phyloP scores from a whole-genome alignment of 768 basidiomycete genomes.

The Sutorius australiensis region DNA sequence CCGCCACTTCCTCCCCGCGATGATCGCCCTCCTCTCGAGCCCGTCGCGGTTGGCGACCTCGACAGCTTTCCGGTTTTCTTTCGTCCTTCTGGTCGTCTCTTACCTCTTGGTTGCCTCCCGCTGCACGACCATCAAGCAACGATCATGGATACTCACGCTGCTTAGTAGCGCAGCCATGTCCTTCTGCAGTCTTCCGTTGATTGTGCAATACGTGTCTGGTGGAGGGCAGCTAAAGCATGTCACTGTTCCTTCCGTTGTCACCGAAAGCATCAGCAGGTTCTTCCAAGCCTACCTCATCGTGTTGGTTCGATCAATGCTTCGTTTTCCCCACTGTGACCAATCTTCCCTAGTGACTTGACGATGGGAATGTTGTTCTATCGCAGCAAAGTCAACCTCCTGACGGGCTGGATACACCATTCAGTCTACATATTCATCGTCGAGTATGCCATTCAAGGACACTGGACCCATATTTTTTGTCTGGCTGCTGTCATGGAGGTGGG shows the following conservation, averaged over 20 bases:
- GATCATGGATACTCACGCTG: constrained; percentile 46
- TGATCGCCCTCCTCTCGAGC: constrained; percentile 17
- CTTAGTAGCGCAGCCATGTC: constrained; percentile 41
- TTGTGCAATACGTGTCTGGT: constrained; percentile 25
- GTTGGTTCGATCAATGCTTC: constrained; percentile 23
- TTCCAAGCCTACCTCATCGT: constrained; percentile 47
- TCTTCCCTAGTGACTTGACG: constrained; percentile 38
- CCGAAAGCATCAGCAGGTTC: constrained; percentile 31
- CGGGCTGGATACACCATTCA: constrained; percentile 54
- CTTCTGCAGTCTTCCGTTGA: constrained; percentile 38
- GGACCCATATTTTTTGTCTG: constrained; percentile 43
- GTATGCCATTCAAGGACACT: constrained; percentile 32
- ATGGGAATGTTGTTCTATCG: constrained; percentile 46
- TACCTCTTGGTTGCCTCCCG: constrained; percentile 32
- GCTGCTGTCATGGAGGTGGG: constrained; percentile 46
- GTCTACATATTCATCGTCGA: constrained; percentile 42
- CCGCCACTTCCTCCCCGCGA: constrained; percentile 17
- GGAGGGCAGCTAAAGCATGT: constrained; percentile 28
- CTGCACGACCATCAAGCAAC: constrained; percentile 38
- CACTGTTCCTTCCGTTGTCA: constrained; percentile 17
- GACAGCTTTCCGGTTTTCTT: constrained; percentile 21
- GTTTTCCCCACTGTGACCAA: constrained; percentile 8
- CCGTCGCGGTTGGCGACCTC: constrained; percentile 21
- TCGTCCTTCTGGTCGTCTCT: constrained; percentile 12
- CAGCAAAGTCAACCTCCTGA: constrained; percentile 43